These are phyloP conservation scores for Alloteropsis semialata DNA, from an alignment of 176 grass and related monocot species.

Conservation along the genomic window DNA sequence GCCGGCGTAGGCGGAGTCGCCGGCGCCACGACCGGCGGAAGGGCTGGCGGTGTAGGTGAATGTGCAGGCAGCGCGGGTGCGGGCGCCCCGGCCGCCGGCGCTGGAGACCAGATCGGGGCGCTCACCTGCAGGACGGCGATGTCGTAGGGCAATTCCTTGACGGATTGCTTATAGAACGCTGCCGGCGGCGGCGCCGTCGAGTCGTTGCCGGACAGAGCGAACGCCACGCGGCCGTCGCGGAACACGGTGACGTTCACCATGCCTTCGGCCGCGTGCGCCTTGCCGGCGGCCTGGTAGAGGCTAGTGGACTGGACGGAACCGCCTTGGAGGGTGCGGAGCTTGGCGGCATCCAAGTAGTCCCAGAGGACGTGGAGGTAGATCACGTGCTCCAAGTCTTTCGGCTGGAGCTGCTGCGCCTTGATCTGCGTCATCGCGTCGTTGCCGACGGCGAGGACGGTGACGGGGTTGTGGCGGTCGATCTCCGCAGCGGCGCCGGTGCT, in stretches of 20 bases:
- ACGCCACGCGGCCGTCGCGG: slow-evolving; percentile 18
- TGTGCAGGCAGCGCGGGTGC: background rate
- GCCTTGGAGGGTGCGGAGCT: slow-evolving; percentile 31
- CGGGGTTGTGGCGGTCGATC: slow-evolving; percentile 30
- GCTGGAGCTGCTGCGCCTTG: background rate
- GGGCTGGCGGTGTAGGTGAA: too few species aligned
- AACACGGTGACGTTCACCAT: slow-evolving; percentile 29
- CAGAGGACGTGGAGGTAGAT: slow-evolving; percentile 47
- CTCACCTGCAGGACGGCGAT: slow-evolving; percentile 60
- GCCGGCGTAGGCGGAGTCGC: too few species aligned
- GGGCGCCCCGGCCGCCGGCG: background rate
- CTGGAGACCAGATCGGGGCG: slow-evolving; percentile 34
- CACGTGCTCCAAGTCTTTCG: slow-evolving; percentile 5
- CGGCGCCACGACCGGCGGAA: too few species aligned
- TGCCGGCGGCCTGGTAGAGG: slow-evolving; percentile 50
- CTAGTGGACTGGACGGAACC: slow-evolving; percentile 5
- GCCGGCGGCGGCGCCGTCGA: background rate
- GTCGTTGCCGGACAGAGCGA: background rate
- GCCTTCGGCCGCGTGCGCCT: slow-evolving; percentile 27
- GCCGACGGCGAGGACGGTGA: slow-evolving; percentile 60
- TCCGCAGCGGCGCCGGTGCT: slow-evolving; percentile 41
- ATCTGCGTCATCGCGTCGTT: slow-evolving; percentile 35
- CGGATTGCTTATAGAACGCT: slow-evolving; percentile 35
- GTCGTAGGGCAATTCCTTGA: slow-evolving; percentile 41
- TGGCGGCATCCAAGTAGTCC: slow-evolving; percentile 46